Conservation (phyloP, 1,284 basidiomycete species). For the Microbotryum silenes-acaulis region DNA sequence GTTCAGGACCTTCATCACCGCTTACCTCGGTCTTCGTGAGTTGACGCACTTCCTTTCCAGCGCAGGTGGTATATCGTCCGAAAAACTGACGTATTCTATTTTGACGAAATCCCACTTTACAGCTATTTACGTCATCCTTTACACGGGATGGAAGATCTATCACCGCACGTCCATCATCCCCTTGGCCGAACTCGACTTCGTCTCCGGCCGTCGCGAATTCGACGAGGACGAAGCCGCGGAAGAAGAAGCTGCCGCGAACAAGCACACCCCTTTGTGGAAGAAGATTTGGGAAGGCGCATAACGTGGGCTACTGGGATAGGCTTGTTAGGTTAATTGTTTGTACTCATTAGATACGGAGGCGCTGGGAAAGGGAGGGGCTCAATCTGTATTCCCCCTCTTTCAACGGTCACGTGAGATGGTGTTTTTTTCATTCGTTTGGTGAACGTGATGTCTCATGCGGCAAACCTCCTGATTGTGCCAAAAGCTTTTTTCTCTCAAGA, state of each 20-base stretch:
- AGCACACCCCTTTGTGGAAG: slow-evolving; percentile 35
- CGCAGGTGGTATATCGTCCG: too few relatives aligned
- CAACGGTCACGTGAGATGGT: too few relatives aligned
- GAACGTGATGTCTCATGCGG: too few relatives aligned
- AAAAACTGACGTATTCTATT: background rate
- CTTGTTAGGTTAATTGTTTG: too few relatives aligned
- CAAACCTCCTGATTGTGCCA: too few relatives aligned
- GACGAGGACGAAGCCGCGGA: slow-evolving; percentile 54
- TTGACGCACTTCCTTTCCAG: slow-evolving; percentile 46
- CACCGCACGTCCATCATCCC: slow-evolving; percentile 50
- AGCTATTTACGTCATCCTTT: slow-evolving; percentile 71
- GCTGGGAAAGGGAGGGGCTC: too few relatives aligned
- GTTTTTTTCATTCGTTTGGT: too few relatives aligned
- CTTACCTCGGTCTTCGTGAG: slow-evolving; percentile 41
- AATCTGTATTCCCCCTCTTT: too few relatives aligned
- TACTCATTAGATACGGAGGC: too few relatives aligned
- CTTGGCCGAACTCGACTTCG: slow-evolving; percentile 54
- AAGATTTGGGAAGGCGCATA: slow-evolving; percentile 34
- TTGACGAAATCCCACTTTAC: background rate
- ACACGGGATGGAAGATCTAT: slow-evolving; percentile 22
- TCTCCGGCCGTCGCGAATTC: slow-evolving; percentile 56
- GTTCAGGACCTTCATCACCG: slow-evolving; percentile 56
- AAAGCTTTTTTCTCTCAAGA: too few relatives aligned
- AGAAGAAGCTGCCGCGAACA: slow-evolving; percentile 34
- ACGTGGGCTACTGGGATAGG: too few relatives aligned